Percentiles rank a stretch among this genome's conserved stretches.
phyloP scores from a whole-genome alignment of 345 rosid genomes.

The Eucalyptus victrix region DNA sequence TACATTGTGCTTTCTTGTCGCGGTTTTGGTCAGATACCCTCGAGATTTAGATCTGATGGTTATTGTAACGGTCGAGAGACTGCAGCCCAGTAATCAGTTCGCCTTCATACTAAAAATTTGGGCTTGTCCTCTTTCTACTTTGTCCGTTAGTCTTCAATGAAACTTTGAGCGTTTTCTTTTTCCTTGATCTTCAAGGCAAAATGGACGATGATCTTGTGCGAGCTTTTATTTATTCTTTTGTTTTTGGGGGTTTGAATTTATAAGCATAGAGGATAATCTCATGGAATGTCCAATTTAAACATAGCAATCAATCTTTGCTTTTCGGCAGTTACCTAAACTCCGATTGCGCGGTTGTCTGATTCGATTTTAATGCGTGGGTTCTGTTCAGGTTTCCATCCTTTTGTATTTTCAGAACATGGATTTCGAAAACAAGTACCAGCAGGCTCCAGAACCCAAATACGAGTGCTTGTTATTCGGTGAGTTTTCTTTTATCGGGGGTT shows the following conservation, averaged over 20 bases:
- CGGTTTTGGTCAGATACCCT: neutral
- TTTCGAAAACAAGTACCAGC: slow-evolving; percentile 4
- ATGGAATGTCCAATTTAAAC: neutral
- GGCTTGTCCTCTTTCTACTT: neutral
- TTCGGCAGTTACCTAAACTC: neutral
- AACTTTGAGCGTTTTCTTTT: neutral
- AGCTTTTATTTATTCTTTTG: neutral
- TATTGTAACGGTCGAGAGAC: neutral
- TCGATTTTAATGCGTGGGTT: neutral
- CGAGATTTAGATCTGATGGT: neutral
- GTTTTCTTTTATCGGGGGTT: neutral
- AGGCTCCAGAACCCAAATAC: slow-evolving; percentile 18
- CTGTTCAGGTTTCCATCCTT: neutral
- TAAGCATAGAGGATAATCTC: neutral
- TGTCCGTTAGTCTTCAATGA: neutral
- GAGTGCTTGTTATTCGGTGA: slow-evolving; percentile 82
- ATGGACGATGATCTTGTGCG: neutral
- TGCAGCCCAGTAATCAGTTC: neutral
- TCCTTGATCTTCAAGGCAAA: neutral
- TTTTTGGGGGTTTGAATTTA: neutral
- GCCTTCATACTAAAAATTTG: neutral
- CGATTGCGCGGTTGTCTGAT: neutral
- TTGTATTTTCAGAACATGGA: slow-evolving; percentile 8
- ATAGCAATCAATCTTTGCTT: neutral
- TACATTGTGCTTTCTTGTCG: neutral